Conservation (phyloP, 345 rosid genomes). For the Balakata baccata region DNA sequence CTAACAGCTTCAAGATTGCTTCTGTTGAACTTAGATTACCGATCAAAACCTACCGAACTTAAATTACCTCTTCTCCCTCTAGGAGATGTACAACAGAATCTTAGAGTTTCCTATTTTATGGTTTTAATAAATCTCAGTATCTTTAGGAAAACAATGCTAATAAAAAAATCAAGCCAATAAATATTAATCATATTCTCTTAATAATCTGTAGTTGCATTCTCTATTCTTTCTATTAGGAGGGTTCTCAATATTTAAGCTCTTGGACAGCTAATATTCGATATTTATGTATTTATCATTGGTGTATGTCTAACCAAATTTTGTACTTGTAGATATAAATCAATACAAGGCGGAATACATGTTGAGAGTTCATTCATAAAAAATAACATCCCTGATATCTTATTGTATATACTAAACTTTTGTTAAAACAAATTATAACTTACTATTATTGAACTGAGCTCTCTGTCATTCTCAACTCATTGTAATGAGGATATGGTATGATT, state of each 20-base stretch:
- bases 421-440: not conserved
- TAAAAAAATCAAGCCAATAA: not conserved
- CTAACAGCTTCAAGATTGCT: not conserved
- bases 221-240: conserved; percentile 13
- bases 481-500: not conserved
- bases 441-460: not conserved
- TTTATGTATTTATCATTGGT: conserved; percentile 14
- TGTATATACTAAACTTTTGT: not conserved
- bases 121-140: not conserved
- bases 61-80: too few species aligned
- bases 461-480: not conserved
- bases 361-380: too few species aligned
- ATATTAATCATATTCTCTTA: not conserved
- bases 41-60: too few species aligned
- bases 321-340: not conserved
- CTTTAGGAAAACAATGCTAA: not conserved
- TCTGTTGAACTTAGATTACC: not conserved
- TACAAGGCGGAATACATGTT: too few species aligned
- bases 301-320: not conserved
- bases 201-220: conserved; percentile 11
- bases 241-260: conserved; percentile 6
- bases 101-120: not conserved
- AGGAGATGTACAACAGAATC: not conserved
- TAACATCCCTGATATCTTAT: not conserved
- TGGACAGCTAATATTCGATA: conserved; percentile 21